Percentiles rank a stretch among this genome's conserved stretches.
Conservation (phyloP, 176 grass and related monocot genomes). For the Oryza rufipogon region DNA sequence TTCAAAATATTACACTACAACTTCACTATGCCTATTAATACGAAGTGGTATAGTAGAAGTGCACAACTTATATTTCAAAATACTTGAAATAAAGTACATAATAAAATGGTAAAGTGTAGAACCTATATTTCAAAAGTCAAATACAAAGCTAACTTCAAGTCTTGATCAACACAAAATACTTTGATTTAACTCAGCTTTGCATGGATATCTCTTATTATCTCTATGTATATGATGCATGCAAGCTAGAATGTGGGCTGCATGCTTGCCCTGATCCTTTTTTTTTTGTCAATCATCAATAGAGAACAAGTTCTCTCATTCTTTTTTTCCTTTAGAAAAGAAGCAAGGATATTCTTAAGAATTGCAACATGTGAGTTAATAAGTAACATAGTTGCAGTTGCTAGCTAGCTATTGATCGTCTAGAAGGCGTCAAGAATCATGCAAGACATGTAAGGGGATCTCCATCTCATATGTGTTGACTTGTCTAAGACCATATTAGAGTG, state of each 20-base stretch:
- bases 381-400: background rate
- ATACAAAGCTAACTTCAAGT: background rate
- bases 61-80: background rate
- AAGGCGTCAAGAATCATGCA: slow-evolving; percentile 33
- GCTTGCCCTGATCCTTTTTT: slow-evolving; percentile 10
- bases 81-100: background rate
- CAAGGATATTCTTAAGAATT: slow-evolving; percentile 50
- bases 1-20: background rate
- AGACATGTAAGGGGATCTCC: background rate
- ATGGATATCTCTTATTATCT: background rate
- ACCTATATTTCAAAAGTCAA: background rate
- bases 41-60: background rate
- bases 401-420: slow-evolving; percentile 14
- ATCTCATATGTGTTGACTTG: background rate
- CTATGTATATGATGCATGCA: slow-evolving; percentile 13
- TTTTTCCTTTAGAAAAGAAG: slow-evolving; percentile 20
- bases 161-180: background rate
- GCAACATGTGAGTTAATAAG: slow-evolving; percentile 32
- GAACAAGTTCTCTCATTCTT: slow-evolving; percentile 39
- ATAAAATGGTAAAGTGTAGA: background rate
- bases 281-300: slow-evolving; percentile 30
- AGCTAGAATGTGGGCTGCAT: slow-evolving; percentile 1
- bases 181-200: background rate
- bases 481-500: background rate
- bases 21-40: background rate